phyloP scores from a whole-genome alignment of 2,329 filamentous ascomycete genomes.

The Trichoderma atroviride region DNA sequence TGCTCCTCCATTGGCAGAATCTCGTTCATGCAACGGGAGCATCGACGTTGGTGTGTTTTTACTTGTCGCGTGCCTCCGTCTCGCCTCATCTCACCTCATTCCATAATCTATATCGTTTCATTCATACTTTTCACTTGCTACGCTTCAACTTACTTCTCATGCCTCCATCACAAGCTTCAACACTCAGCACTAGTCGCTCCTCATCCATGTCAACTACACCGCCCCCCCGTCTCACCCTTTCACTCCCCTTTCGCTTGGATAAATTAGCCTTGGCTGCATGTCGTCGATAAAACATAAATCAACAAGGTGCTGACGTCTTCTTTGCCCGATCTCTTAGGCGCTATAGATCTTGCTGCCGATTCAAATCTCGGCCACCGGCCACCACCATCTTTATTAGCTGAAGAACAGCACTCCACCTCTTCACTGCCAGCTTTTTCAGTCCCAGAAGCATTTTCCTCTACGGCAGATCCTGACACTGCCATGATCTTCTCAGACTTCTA shows the following conservation, averaged over 20 bases:
- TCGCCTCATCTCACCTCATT: not conserved
- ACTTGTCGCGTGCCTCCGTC: not conserved
- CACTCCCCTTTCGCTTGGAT: not conserved
- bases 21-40: not conserved
- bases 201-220: not conserved
- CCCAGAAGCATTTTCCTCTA: constrained; percentile 10
- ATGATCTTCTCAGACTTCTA: constrained; percentile 65
- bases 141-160: not conserved
- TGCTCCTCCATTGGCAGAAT: not conserved
- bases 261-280: not conserved
- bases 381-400: not conserved
- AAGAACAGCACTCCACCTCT: constrained; percentile 5
- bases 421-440: constrained; percentile 5
- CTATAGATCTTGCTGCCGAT: constrained; percentile 19
- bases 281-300: not conserved
- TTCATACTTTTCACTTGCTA: not conserved
- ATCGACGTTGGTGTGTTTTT: not conserved
- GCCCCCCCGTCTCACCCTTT: not conserved
- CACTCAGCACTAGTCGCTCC: constrained; percentile 12
- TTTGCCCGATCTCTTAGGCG: constrained; percentile 16
- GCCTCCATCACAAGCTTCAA: not conserved
- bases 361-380: constrained; percentile 7
- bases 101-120: not conserved
- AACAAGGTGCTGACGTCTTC: constrained; percentile 24
- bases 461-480: constrained; percentile 22